Percentiles rank a stretch among this genome's conserved stretches.
Evolutionary conservation across 2,329 filamentous ascomycete genomes (phyloP).

Genomic region (Colletotrichum sp.): DNA sequence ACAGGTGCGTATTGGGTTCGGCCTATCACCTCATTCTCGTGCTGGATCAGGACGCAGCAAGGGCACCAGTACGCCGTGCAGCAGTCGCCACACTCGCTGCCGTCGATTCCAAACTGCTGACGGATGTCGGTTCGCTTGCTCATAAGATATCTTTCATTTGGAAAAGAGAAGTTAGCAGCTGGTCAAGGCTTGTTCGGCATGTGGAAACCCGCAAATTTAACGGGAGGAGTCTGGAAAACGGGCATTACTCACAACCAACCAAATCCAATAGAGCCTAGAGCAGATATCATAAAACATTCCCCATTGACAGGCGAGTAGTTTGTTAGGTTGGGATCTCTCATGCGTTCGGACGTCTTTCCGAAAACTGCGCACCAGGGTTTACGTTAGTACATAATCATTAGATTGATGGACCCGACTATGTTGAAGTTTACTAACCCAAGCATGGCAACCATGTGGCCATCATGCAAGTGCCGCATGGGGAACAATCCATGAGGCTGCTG

Average conservation of each 20-base stretch:
- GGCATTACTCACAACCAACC: background rate
- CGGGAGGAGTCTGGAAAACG: background rate
- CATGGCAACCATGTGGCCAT: background rate
- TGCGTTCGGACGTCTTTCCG: background rate
- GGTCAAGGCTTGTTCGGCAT: background rate
- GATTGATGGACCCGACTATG: background rate
- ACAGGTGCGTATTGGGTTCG: background rate
- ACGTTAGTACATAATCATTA: background rate
- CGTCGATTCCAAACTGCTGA: background rate
- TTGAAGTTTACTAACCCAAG: background rate
- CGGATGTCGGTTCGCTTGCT: background rate
- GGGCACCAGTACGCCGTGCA: background rate
- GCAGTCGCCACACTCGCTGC: background rate
- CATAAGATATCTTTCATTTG: background rate
- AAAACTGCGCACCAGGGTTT: background rate
- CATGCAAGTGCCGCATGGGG: background rate
- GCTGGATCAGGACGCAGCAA: background rate
- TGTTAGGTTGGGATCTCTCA: background rate
- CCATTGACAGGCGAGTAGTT: background rate
- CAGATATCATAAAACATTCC: background rate
- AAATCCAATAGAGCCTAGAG: background rate
- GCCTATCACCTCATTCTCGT: background rate
- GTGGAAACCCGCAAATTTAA: background rate
- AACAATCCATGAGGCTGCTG: background rate
- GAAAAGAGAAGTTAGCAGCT: background rate